Percentiles rank a stretch among this genome's conserved stretches.
Evolutionary conservation across 306 rosid genomes (phyloP).

Genomic region (Cercis canadensis): DNA sequence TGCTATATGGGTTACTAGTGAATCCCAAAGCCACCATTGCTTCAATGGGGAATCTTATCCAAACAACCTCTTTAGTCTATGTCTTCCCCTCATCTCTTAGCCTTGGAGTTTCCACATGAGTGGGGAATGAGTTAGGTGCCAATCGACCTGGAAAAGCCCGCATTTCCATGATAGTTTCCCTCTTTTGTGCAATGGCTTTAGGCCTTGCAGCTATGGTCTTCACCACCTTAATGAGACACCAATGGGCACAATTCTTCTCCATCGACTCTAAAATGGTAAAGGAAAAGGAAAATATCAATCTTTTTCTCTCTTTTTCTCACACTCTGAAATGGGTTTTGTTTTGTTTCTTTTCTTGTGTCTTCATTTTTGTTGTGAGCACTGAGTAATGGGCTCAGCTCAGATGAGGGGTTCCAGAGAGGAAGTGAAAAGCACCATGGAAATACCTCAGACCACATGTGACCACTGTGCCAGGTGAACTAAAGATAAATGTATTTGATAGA

Average conservation of each 20-base stretch:
- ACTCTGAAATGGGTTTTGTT: too few species aligned
- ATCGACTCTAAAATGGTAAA: conserved; percentile 62
- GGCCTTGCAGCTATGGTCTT: conserved; percentile 83
- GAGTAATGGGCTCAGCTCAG: too few species aligned
- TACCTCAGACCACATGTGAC: too few species aligned
- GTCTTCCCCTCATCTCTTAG: conserved; percentile 92
- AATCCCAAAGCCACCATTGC: conserved; percentile 92
- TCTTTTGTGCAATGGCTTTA: conserved; percentile 52
- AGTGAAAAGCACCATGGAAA: too few species aligned
- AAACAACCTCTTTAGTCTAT: conserved; percentile 87
- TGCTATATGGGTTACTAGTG: conserved; percentile 77
- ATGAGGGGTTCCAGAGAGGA: too few species aligned
- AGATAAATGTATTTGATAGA: too few species aligned
- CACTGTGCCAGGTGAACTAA: too few species aligned
- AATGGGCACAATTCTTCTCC: conserved; percentile 87
- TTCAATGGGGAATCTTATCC: conserved; percentile 92
- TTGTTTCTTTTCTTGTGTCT: too few species aligned
- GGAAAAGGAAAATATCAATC: too few species aligned
- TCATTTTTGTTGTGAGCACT: too few species aligned
- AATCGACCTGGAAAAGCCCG: conserved; percentile 80
- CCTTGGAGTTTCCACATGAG: conserved; percentile 84
- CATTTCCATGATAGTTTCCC: conserved; percentile 78
- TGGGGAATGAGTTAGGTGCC: conserved; percentile 86
- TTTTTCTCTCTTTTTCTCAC: too few species aligned
- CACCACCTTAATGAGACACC: conserved; percentile 73